phyloP scores from a whole-genome alignment of 1,284 basidiomycete genomes.

The Ganoderma multipileum region DNA sequence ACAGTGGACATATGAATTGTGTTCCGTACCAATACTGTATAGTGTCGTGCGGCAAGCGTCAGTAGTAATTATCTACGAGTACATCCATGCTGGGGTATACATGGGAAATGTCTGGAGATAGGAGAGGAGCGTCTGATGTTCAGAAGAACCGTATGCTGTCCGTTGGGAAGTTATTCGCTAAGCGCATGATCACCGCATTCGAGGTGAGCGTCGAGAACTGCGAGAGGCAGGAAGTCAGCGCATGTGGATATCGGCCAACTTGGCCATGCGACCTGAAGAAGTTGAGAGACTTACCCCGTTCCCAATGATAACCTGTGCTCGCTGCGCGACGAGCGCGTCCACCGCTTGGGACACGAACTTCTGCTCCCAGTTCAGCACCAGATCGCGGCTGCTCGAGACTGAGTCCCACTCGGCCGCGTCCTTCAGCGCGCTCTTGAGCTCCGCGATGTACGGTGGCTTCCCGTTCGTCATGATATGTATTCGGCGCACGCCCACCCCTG shows the following conservation, averaged over 20 bases:
- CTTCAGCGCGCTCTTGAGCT: constrained; percentile 50
- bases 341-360: constrained; percentile 46
- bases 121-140: not conserved
- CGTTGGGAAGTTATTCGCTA: constrained; percentile 28
- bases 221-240: not conserved
- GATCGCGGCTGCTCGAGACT: constrained; percentile 44
- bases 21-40: not conserved
- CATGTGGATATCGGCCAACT: not conserved
- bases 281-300: constrained; percentile 44
- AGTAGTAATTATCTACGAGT: not conserved
- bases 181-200: constrained; percentile 37
- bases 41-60: not conserved
- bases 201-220: constrained; percentile 41
- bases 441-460: constrained; percentile 42
- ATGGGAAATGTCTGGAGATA: not conserved
- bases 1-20: not conserved
- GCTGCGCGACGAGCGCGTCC: constrained; percentile 53
- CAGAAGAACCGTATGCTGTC: constrained; percentile 34
- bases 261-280: not conserved
- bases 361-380: constrained; percentile 45
- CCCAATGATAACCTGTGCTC: constrained; percentile 53
- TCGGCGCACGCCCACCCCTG: constrained; percentile 38
- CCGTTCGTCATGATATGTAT: constrained; percentile 68
- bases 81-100: not conserved
- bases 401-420: constrained; percentile 32